A percentile compares a stretch with the other conserved stretches of the same genome.
Evolutionary conservation across 768 basidiomycete genomes (phyloP).

Genomic region (Trametes punicea): DNA sequence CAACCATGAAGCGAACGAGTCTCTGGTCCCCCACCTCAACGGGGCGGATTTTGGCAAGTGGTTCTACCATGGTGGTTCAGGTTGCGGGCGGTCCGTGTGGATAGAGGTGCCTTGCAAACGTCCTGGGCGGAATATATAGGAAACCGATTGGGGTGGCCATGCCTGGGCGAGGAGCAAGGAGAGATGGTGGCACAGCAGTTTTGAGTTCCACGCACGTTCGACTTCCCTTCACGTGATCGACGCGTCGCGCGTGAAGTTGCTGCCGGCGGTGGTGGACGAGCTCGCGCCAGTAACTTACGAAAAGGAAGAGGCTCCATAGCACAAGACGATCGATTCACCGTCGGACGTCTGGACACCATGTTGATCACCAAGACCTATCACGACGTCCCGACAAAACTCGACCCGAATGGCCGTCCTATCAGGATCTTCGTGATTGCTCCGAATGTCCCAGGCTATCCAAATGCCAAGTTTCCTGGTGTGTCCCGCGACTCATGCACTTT

Average conservation of each 20-base stretch:
- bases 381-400: conserved; percentile 71
- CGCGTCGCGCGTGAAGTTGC: conserved; percentile 9
- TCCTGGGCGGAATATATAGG: background rate
- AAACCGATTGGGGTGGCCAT: conserved; percentile 1
- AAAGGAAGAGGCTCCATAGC: background rate
- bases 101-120: background rate
- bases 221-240: conserved; percentile 12
- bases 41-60: conserved; percentile 45
- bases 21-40: conserved; percentile 53
- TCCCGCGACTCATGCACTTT: background rate
- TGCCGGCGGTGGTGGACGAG: background rate
- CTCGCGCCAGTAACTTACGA: too few species aligned
- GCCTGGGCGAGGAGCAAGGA: background rate
- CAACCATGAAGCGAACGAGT: conserved; percentile 58
- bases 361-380: conserved; percentile 75
- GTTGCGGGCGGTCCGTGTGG: background rate
- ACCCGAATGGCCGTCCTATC: conserved; percentile 58
- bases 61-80: conserved; percentile 23
- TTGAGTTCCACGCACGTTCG: conserved; percentile 25
- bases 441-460: conserved; percentile 73
- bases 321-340: too few species aligned
- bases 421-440: conserved; percentile 85
- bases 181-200: background rate
- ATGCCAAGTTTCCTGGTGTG: conserved; percentile 86
- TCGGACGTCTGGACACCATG: conserved; percentile 44